Evolutionary conservation across 2,329 filamentous ascomycete species (phyloP).

Genomic region (Simplicillium aogashimaense): DNA sequence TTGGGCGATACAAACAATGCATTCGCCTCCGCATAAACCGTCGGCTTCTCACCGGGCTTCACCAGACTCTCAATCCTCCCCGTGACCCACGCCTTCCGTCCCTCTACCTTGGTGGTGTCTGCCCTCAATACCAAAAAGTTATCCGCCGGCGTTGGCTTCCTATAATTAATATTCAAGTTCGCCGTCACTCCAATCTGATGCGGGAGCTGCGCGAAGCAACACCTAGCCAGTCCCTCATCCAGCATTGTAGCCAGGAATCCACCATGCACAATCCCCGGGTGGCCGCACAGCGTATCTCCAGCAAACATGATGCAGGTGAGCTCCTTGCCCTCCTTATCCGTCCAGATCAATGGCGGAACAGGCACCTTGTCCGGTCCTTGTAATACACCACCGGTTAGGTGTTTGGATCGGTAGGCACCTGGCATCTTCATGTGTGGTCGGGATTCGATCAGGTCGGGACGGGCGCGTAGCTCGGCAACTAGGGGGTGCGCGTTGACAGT

Average conservation of each 20-base stretch:
- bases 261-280: constrained; percentile 84
- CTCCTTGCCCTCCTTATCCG: constrained; percentile 57
- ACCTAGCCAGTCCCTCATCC: constrained; percentile 80
- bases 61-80: constrained; percentile 75
- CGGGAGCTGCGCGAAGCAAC: constrained; percentile 80
- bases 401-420: constrained; percentile 55
- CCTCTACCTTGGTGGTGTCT: constrained; percentile 75
- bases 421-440: constrained; percentile 86
- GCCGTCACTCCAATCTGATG: constrained; percentile 82
- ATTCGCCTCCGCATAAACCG: constrained; percentile 70
- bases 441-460: constrained; percentile 61
- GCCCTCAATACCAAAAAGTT: constrained; percentile 71
- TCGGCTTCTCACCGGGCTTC: constrained; percentile 46
- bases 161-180: constrained; percentile 74
- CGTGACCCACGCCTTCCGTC: constrained; percentile 89
- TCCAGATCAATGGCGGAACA: constrained; percentile 73
- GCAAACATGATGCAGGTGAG: constrained; percentile 68
- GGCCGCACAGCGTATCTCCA: constrained; percentile 73
- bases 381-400: constrained; percentile 73
- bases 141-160: constrained; percentile 65
- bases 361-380: constrained; percentile 65
- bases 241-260: constrained; percentile 85
- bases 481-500: constrained; percentile 69
- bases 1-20: constrained; percentile 85
- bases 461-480: constrained; percentile 55